Evolutionary conservation across 257 asterid species (phyloP).

Genomic region (Cinchona pubescens): DNA sequence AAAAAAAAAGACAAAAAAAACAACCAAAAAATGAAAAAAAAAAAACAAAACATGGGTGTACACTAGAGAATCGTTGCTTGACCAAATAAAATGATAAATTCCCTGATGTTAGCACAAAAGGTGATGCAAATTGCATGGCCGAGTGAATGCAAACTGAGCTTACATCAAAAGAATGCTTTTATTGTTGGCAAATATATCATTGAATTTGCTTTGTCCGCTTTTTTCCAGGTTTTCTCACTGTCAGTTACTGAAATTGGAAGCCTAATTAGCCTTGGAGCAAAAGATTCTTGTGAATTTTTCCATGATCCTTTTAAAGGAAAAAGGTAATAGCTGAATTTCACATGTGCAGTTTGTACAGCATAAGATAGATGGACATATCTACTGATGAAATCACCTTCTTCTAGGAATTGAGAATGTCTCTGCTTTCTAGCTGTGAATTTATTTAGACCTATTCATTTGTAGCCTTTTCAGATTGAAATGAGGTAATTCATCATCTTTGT

Average conservation of each 20-base stretch:
- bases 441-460: background rate
- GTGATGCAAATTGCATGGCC: background rate
- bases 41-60: background rate
- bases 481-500: background rate
- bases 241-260: slow-evolving; percentile 77
- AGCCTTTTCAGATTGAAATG: background rate
- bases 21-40: too few relatives aligned
- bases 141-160: background rate
- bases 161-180: background rate
- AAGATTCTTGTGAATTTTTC: slow-evolving; percentile 89
- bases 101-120: background rate
- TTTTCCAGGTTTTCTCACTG: slow-evolving; percentile 75
- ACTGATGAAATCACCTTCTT: background rate
- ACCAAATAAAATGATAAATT: background rate
- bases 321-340: slow-evolving; percentile 44
- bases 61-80: background rate
- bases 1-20: too few relatives aligned
- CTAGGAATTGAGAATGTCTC: background rate
- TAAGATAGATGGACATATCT: background rate
- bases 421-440: background rate
- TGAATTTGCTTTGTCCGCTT: slow-evolving; percentile 21
- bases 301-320: slow-evolving; percentile 88
- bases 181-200: background rate
- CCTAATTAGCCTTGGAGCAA: slow-evolving; percentile 78
- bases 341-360: background rate